These are phyloP conservation scores for Candida rishiriensis DNA, from an alignment of 805 yeast genomes.

Conservation along the genomic window DNA sequence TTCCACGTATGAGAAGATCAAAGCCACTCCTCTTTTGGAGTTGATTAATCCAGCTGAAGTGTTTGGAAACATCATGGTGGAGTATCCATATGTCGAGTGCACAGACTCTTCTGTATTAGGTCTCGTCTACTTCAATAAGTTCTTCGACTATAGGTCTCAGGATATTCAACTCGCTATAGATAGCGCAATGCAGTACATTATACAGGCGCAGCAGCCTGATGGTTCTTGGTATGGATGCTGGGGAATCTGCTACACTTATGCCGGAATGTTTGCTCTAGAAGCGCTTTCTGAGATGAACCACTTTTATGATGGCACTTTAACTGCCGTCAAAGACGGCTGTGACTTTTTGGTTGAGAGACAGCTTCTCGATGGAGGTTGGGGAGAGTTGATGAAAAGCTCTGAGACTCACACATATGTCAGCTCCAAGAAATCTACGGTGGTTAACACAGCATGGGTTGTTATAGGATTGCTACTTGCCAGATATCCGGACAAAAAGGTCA, in stretches of 20 bases:
- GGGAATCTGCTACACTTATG: conserved; percentile 96
- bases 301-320: conserved; percentile 52
- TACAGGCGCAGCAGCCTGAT: conserved; percentile 61
- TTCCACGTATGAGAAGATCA: conserved; percentile 83
- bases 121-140: conserved; percentile 66
- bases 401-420: conserved; percentile 75
- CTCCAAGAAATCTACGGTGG: conserved; percentile 55
- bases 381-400: conserved; percentile 87
- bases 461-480: conserved; percentile 77
- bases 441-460: conserved; percentile 91
- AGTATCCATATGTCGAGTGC: conserved; percentile 97
- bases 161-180: conserved; percentile 69
- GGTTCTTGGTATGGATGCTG: conserved; percentile 99
- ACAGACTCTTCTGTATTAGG: conserved; percentile 95
- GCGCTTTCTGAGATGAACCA: conserved; percentile 73
- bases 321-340: conserved; percentile 68
- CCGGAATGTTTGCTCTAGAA: conserved; percentile 96
- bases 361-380: conserved; percentile 93
- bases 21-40: conserved; percentile 76
- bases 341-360: conserved; percentile 77
- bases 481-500: conserved; percentile 65
- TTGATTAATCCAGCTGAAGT: conserved; percentile 93
- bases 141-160: conserved; percentile 57
- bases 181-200: conserved; percentile 70
- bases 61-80: conserved; percentile 97